Evolutionary conservation across 2,329 filamentous ascomycete species (phyloP).

Genomic region (Botrytis squamosa): DNA sequence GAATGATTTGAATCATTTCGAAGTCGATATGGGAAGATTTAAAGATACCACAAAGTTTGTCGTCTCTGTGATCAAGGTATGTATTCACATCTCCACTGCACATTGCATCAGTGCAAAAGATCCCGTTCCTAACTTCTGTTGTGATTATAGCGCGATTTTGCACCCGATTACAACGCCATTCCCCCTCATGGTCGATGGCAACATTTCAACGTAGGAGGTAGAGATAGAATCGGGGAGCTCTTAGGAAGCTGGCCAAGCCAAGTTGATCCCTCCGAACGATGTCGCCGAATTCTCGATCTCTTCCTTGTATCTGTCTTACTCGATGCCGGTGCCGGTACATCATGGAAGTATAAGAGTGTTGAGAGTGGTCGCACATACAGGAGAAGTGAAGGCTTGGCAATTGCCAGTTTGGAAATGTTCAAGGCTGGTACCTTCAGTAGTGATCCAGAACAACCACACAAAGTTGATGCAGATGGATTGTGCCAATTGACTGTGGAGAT

Average conservation of each 20-base stretch:
- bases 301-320: conserved; percentile 80
- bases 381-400: conserved; percentile 84
- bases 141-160: conserved; percentile 61
- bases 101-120: neutral
- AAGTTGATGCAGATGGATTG: conserved; percentile 84
- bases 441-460: conserved; percentile 74
- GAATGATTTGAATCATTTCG: conserved; percentile 68
- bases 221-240: conserved; percentile 70
- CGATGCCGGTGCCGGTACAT: conserved; percentile 83
- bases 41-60: conserved; percentile 66
- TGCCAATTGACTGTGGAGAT: conserved; percentile 69
- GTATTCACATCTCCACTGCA: conserved; percentile 20
- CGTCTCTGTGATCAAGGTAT: conserved; percentile 71
- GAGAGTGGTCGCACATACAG: conserved; percentile 81
- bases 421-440: conserved; percentile 88
- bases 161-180: conserved; percentile 67
- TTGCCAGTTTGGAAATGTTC: conserved; percentile 83
- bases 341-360: conserved; percentile 89
- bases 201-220: conserved; percentile 78
- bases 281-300: conserved; percentile 72
- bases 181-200: conserved; percentile 86
- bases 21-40: conserved; percentile 69
- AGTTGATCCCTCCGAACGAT: conserved; percentile 70
- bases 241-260: conserved; percentile 64
- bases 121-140: neutral